Evolutionary conservation across 2,329 filamentous ascomycete genomes (phyloP).

Genomic region (Tetracladium maxilliforme): DNA sequence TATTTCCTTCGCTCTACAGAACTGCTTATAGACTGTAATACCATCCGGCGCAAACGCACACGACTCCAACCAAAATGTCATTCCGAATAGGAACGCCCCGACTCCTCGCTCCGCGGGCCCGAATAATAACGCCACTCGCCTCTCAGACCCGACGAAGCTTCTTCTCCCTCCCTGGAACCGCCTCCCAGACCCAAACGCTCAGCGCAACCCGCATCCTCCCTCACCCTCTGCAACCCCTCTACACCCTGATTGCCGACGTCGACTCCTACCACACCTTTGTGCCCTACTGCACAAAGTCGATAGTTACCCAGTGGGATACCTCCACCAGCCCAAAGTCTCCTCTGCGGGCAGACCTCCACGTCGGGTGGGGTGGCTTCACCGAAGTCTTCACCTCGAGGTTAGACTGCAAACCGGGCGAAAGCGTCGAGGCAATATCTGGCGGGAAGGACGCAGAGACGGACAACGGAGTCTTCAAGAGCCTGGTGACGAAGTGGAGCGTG

Average conservation of each 20-base stretch:
- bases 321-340: slow-evolving; percentile 42
- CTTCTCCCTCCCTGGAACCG: slow-evolving; percentile 18
- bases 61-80: slow-evolving; percentile 27
- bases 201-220: slow-evolving; percentile 63
- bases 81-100: too few species aligned
- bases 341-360: slow-evolving; percentile 59
- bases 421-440: slow-evolving; percentile 68
- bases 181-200: slow-evolving; percentile 43
- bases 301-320: slow-evolving; percentile 57
- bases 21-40: too few species aligned
- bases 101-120: too few species aligned
- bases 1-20: too few species aligned
- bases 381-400: slow-evolving; percentile 74
- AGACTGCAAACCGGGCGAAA: slow-evolving; percentile 56
- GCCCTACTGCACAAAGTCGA: slow-evolving; percentile 73
- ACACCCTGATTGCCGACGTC: slow-evolving; percentile 78
- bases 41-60: too few species aligned
- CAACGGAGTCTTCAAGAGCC: slow-evolving; percentile 46
- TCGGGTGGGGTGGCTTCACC: slow-evolving; percentile 73
- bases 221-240: slow-evolving; percentile 57
- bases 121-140: too few species aligned
- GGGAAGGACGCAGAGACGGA: slow-evolving; percentile 26
- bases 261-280: slow-evolving; percentile 74
- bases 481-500: slow-evolving; percentile 58
- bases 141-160: slow-evolving; percentile 24